Evolutionary conservation across 768 basidiomycete species (phyloP).

Genomic region (Lanmaoa rubissima): DNA sequence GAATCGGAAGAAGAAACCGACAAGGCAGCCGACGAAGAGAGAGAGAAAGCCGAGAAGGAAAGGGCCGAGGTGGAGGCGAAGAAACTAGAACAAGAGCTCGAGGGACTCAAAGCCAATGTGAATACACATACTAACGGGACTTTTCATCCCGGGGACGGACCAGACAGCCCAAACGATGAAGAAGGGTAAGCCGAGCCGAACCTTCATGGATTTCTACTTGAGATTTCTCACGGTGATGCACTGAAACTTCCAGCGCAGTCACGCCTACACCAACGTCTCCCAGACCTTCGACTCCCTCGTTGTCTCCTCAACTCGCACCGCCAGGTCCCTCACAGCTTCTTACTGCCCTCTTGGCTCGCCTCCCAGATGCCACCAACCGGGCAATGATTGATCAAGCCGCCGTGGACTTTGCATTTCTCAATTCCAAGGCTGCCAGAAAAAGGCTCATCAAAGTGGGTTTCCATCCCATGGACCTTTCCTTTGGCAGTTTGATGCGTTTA

Average conservation of each 20-base stretch:
- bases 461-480: neutral
- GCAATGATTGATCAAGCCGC: slow-evolving; percentile 89
- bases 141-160: slow-evolving; percentile 1
- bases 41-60: slow-evolving; percentile 53
- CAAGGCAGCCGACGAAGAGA: slow-evolving; percentile 41
- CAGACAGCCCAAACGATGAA: slow-evolving; percentile 26
- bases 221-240: slow-evolving; percentile 38
- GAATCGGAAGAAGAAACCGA: slow-evolving; percentile 40
- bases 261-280: slow-evolving; percentile 73
- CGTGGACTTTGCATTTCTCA: slow-evolving; percentile 93
- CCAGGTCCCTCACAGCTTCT: slow-evolving; percentile 93
- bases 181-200: slow-evolving; percentile 25
- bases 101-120: slow-evolving; percentile 51
- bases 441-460: slow-evolving; percentile 73
- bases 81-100: slow-evolving; percentile 76
- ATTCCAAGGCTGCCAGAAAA: slow-evolving; percentile 95
- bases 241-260: slow-evolving; percentile 36
- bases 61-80: slow-evolving; percentile 62
- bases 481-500: slow-evolving; percentile 8
- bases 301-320: slow-evolving; percentile 71
- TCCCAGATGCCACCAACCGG: slow-evolving; percentile 93
- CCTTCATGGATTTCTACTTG: neutral
- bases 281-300: slow-evolving; percentile 54
- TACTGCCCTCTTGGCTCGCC: slow-evolving; percentile 82
- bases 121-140: slow-evolving; percentile 22